These are phyloP conservation scores for Plenodomus tracheiphilus DNA, from an alignment of 2,329 filamentous ascomycete genomes.

Conservation along the genomic window DNA sequence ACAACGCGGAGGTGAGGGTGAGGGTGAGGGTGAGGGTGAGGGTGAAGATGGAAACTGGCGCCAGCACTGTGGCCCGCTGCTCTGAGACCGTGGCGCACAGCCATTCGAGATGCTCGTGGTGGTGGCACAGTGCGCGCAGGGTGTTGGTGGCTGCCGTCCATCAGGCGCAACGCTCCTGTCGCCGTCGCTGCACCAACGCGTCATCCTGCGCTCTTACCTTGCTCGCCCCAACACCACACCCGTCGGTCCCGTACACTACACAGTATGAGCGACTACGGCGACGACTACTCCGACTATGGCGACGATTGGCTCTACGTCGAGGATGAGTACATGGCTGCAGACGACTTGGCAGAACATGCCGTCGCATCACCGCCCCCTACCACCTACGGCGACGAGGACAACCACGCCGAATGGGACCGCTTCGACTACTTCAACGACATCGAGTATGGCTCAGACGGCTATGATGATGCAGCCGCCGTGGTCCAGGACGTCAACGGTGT, in stretches of 20 bases:
- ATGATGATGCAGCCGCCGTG: slow-evolving; percentile 47
- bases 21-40: neutral
- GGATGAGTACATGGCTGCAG: slow-evolving; percentile 48
- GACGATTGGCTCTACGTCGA: slow-evolving; percentile 54
- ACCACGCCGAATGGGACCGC: slow-evolving; percentile 49
- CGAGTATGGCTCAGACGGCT: slow-evolving; percentile 53
- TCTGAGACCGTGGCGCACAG: slow-evolving; percentile 3
- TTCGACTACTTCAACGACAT: slow-evolving; percentile 55
- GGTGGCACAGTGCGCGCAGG: slow-evolving; percentile 8
- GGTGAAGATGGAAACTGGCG: neutral
- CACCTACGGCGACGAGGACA: slow-evolving; percentile 36
- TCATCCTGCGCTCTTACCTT: neutral
- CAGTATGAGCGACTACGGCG: slow-evolving; percentile 48
- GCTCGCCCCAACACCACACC: neutral
- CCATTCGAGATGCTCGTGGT: slow-evolving; percentile 3
- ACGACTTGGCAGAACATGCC: slow-evolving; percentile 55
- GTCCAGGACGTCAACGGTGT: slow-evolving; percentile 21
- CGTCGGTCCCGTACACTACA: neutral
- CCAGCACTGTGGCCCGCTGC: neutral
- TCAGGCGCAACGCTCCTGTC: neutral
- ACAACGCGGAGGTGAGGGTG: neutral
- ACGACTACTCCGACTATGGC: slow-evolving; percentile 43
- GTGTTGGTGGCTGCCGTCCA: neutral
- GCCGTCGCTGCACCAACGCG: neutral
- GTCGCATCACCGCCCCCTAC: slow-evolving; percentile 48